phyloP scores from a whole-genome alignment of 768 basidiomycete genomes.

The Agrocybe praecox region DNA sequence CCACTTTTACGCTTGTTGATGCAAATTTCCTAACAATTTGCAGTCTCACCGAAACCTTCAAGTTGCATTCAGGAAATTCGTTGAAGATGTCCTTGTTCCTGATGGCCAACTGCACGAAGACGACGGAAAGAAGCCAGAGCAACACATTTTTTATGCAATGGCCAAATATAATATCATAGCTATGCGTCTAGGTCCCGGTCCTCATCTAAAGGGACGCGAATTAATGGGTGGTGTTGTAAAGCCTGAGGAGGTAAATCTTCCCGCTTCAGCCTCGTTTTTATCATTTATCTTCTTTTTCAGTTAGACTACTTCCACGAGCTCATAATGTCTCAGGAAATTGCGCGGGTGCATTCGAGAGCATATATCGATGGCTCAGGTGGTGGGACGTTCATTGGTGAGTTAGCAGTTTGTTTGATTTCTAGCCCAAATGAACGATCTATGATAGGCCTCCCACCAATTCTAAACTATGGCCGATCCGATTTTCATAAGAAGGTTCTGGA shows the following conservation, averaged over 20 bases:
- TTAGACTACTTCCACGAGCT: slow-evolving; percentile 85
- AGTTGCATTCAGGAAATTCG: slow-evolving; percentile 62
- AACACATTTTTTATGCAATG: slow-evolving; percentile 75
- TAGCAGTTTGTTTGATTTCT: background rate
- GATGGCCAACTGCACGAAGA: slow-evolving; percentile 68
- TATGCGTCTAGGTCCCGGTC: slow-evolving; percentile 87
- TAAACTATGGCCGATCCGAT: slow-evolving; percentile 76
- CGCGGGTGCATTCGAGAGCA: slow-evolving; percentile 70
- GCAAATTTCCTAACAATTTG: slow-evolving; percentile 25
- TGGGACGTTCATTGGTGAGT: slow-evolving; percentile 30
- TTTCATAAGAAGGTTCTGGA: slow-evolving; percentile 62
- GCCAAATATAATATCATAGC: slow-evolving; percentile 42
- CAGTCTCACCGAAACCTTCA: slow-evolving; percentile 62
- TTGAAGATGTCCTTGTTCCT: slow-evolving; percentile 66
- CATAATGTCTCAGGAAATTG: slow-evolving; percentile 71
- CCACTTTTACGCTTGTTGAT: slow-evolving; percentile 13
- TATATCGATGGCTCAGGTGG: slow-evolving; percentile 76
- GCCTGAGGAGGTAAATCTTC: slow-evolving; percentile 65
- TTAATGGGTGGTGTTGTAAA: slow-evolving; percentile 75
- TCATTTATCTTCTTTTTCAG: background rate
- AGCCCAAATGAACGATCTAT: background rate
- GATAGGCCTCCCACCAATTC: slow-evolving; percentile 67
- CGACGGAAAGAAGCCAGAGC: slow-evolving; percentile 77
- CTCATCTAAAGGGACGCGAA: slow-evolving; percentile 76
- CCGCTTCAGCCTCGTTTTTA: background rate